These are phyloP conservation scores for Ruellia speciosa DNA, from an alignment of 305 asterid genomes.

Conservation along the genomic window DNA sequence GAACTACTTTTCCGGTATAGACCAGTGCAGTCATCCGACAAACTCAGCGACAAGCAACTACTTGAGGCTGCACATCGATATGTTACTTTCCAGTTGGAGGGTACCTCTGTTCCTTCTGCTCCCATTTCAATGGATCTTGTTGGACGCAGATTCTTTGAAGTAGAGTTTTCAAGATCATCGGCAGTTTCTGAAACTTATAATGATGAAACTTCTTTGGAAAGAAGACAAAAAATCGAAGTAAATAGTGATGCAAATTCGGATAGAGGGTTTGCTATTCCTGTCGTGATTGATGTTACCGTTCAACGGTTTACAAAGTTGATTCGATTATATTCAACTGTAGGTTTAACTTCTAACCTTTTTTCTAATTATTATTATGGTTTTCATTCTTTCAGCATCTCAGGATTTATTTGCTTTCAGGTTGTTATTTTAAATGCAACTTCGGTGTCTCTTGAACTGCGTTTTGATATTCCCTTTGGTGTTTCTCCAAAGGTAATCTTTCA, in stretches of 20 bases:
- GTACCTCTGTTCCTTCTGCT: slow-evolving; percentile 63
- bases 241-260: slow-evolving; percentile 32
- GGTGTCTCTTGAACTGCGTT: slow-evolving; percentile 75
- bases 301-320: slow-evolving; percentile 76
- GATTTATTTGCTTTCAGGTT: slow-evolving; percentile 51
- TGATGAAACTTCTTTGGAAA: slow-evolving; percentile 31
- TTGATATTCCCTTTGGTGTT: slow-evolving; percentile 93
- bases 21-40: slow-evolving; percentile 61
- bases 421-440: slow-evolving; percentile 73
- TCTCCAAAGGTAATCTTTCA: slow-evolving; percentile 70
- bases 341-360: slow-evolving; percentile 23
- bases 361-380: slow-evolving; percentile 15
- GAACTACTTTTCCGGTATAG: slow-evolving; percentile 58
- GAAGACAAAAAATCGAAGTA: slow-evolving; percentile 34
- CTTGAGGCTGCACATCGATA: slow-evolving; percentile 64
- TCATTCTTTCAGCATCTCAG: slow-evolving; percentile 23
- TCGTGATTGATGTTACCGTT: slow-evolving; percentile 85
- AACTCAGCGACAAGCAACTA: slow-evolving; percentile 49
- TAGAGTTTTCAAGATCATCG: slow-evolving; percentile 65
- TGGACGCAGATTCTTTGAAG: slow-evolving; percentile 87
- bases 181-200: slow-evolving; percentile 40
- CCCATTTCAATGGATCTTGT: slow-evolving; percentile 98
- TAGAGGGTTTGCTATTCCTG: slow-evolving; percentile 73
- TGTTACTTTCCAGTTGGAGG: slow-evolving; percentile 82
- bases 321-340: slow-evolving; percentile 81